Conservation (phyloP, 106 monocot species). For the Vanilla planifolia region DNA sequence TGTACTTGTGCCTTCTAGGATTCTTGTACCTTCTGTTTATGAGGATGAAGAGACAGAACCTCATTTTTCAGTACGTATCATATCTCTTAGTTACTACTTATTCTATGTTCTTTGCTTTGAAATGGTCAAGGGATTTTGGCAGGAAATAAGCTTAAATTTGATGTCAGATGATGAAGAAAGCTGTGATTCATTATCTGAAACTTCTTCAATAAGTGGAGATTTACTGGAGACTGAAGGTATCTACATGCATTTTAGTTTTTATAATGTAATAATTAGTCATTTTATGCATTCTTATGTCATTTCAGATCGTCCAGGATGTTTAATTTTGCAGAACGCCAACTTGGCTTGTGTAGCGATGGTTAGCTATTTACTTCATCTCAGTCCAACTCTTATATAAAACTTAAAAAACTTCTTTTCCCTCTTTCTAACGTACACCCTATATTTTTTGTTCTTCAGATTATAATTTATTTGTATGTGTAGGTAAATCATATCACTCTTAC, state of each 20-base stretch:
- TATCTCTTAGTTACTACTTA: not conserved
- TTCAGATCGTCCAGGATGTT: not conserved
- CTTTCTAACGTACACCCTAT: not conserved
- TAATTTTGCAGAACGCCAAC: not conserved
- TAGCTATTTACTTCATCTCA: too few species aligned
- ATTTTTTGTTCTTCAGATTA: not conserved
- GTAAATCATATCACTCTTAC: not conserved
- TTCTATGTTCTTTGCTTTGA: not conserved
- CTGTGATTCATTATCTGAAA: conserved; percentile 14
- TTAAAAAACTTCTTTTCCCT: not conserved
- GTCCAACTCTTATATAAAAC: too few species aligned
- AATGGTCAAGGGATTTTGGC: conserved; percentile 10
- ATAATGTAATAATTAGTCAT: not conserved
- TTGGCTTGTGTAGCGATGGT: conserved; percentile 3
- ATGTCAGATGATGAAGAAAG: conserved; percentile 37
- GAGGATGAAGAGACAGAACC: conserved; percentile 13
- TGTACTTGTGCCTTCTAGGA: conserved; percentile 14
- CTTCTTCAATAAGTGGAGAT: conserved; percentile 17
- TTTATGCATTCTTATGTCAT: not conserved
- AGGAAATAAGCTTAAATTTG: conserved; percentile 25
- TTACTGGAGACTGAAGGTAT: conserved; percentile 1
- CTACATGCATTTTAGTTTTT: not conserved
- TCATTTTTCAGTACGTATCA: conserved; percentile 20
- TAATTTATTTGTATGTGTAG: not conserved
- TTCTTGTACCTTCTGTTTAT: conserved; percentile 3